These are phyloP conservation scores for Osmozyma mogii DNA, from an alignment of 805 yeast species.

Conservation along the genomic window DNA sequence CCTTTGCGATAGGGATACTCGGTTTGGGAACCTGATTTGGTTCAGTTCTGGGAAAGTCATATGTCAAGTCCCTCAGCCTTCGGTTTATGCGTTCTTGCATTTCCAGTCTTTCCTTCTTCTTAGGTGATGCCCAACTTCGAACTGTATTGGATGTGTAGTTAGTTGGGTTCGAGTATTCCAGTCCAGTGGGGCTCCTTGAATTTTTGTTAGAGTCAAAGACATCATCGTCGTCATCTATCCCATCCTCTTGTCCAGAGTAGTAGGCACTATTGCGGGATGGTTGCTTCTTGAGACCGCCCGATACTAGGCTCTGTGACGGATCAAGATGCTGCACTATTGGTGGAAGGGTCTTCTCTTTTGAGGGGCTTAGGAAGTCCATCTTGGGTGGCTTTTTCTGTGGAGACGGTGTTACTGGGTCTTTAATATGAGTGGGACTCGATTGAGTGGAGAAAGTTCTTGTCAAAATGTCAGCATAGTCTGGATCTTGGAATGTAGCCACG, in stretches of 20 bases:
- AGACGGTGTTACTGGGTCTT: too few relatives aligned
- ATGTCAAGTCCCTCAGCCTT: constrained; percentile 12
- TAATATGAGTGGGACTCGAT: too few relatives aligned
- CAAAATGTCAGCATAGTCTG: constrained; percentile 19
- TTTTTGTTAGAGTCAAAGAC: constrained; percentile 7
- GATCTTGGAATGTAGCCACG: constrained; percentile 24
- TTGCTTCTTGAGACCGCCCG: constrained; percentile 10
- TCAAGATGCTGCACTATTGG: too few relatives aligned
- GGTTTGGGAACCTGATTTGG: constrained; percentile 5
- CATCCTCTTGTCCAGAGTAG: constrained; percentile 8
- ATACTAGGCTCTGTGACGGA: too few relatives aligned
- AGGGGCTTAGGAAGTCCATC: too few relatives aligned
- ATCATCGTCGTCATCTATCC: too few relatives aligned
- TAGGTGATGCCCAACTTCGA: constrained; percentile 39
- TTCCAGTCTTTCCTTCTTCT: constrained; percentile 26
- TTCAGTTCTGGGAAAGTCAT: constrained; percentile 15
- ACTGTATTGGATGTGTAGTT: constrained; percentile 20
- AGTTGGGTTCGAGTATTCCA: constrained; percentile 34
- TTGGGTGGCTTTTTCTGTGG: too few relatives aligned
- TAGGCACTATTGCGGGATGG: constrained; percentile 10
- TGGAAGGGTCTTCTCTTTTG: too few relatives aligned
- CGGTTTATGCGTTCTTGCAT: constrained; percentile 33
- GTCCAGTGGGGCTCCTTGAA: constrained; percentile 7
- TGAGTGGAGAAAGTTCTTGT: constrained; percentile 12
- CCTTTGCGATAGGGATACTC: constrained; percentile 31